Base-by-base conservation (phyloP, 2,329 filamentous ascomycete species). In the Alternaria sp. region DNA sequence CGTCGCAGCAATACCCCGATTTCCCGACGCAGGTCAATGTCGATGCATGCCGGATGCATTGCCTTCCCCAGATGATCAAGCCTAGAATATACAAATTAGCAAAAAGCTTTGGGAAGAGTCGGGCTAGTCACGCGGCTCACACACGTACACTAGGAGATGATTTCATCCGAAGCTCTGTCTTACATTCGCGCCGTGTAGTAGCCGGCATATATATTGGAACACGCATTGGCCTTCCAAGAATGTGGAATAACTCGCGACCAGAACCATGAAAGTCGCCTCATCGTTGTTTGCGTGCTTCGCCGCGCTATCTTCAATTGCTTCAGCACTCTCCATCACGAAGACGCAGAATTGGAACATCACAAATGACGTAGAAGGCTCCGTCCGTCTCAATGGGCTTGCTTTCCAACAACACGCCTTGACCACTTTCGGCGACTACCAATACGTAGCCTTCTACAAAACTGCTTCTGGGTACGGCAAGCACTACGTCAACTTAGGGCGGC, bases 321-420 rank as follows among this genome's bases (percentile, higher is more conserved):
- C 59, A 20, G 66, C 72, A 7, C 63, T 76, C 8, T 74, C 75
- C 3, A 26, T 76, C 2, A 68, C 64, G 1, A 73, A 70, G 2
- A 72, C 67, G 2, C 70, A 68, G 2, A 68, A 59, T 8, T 75
- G 69, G 61, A 74, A 77, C 38, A 73, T 77, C 49, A 66, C 67
- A 26, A 73, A 73, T 34, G 75, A 78, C 56, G 68, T 74, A 3
- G 70, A 77, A 54, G 75, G 75, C 9, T 75, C 71, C 2, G 75
- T 76, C 7, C 75, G 68, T 9, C 66, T 85, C 44, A 85, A 85
- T 63, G 81, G 81, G 42, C 79, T 83, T 53, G 78, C 82, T 1
- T 85, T 84, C 69, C 83, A 85, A 67, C 83, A 85, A 61, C 77
- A 83, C 56, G 80, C 78, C 32, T 75, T 85, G 54, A 75, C 76